Percentiles rank a stretch among this genome's conserved stretches.
Evolutionary conservation across 1,284 basidiomycete species (phyloP).

Genomic region (Cutaneotrichosporon cyanovorans): DNA sequence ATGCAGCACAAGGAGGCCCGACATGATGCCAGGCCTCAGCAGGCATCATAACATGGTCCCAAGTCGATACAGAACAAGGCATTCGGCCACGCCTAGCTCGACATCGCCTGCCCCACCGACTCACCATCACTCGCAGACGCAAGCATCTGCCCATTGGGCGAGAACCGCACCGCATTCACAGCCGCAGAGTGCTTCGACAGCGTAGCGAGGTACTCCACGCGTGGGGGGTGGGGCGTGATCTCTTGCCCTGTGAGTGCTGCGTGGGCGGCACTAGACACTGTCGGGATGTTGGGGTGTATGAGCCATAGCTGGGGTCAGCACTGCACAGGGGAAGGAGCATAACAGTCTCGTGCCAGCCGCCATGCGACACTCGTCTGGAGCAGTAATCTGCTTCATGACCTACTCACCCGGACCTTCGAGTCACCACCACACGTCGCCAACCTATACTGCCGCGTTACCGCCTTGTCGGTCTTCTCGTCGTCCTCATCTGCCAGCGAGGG

Average conservation of each 20-base stretch:
- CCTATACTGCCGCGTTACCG: conserved; percentile 57
- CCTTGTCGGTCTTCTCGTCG: conserved; percentile 22
- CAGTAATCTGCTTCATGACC: too few species aligned
- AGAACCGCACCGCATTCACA: conserved; percentile 94
- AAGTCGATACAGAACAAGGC: too few species aligned
- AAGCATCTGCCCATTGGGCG: conserved; percentile 86
- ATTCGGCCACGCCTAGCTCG: too few species aligned
- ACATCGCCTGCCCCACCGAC: conserved; percentile 28
- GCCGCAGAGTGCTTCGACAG: conserved; percentile 86
- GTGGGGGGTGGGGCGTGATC: conserved; percentile 59
- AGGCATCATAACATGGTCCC: too few species aligned
- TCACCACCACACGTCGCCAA: conserved; percentile 94
- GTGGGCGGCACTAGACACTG: conserved; percentile 49
- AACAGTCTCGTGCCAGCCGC: too few species aligned
- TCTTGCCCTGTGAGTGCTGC: conserved; percentile 53
- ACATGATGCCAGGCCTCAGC: too few species aligned
- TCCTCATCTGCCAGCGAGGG: conserved; percentile 28
- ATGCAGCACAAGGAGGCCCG: too few species aligned
- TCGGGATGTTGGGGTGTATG: conserved; percentile 80
- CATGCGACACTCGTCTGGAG: neutral
- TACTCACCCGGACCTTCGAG: conserved; percentile 85
- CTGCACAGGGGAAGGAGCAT: too few species aligned
- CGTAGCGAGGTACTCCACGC: conserved; percentile 92
- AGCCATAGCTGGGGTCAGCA: conserved; percentile 68
- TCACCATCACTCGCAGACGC: conserved; percentile 91